Conservation (phyloP, 2,329 filamentous ascomycete genomes). For the Capronia americana region DNA sequence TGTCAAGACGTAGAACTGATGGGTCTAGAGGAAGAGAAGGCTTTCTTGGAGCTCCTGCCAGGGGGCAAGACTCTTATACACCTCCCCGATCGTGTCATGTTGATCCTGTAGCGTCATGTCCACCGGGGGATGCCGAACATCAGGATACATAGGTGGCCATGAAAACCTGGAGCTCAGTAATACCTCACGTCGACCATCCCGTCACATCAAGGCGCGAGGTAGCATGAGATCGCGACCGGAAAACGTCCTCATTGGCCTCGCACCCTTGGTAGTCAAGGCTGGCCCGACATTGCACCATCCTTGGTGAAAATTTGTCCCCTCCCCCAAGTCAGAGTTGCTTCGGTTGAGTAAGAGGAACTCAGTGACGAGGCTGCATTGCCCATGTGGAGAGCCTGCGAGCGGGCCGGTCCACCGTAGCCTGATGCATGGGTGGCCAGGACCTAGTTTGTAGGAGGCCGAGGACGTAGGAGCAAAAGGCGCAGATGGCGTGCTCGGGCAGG, state of each 20-base stretch:
- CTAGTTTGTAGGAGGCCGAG: neutral
- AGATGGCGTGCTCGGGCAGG: constrained; percentile 1
- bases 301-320: constrained; percentile 19
- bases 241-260: constrained; percentile 1
- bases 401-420: neutral
- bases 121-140: neutral
- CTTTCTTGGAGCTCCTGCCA: neutral
- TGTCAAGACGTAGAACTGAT: neutral
- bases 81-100: neutral
- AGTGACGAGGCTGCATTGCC: neutral
- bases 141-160: neutral
- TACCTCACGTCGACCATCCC: neutral
- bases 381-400: neutral
- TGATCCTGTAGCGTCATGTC: neutral
- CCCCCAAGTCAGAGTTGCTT: constrained; percentile 1
- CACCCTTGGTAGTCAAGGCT: neutral
- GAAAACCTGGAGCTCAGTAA: constrained; percentile 1
- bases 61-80: neutral
- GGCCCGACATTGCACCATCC: constrained; percentile 27
- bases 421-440: neutral
- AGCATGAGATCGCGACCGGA: neutral
- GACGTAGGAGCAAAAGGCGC: neutral
- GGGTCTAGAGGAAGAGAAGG: neutral
- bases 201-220: neutral
- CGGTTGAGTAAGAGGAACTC: constrained; percentile 1